phyloP scores from a whole-genome alignment of 2,329 filamentous ascomycete genomes.

The Lachnellula suecica region DNA sequence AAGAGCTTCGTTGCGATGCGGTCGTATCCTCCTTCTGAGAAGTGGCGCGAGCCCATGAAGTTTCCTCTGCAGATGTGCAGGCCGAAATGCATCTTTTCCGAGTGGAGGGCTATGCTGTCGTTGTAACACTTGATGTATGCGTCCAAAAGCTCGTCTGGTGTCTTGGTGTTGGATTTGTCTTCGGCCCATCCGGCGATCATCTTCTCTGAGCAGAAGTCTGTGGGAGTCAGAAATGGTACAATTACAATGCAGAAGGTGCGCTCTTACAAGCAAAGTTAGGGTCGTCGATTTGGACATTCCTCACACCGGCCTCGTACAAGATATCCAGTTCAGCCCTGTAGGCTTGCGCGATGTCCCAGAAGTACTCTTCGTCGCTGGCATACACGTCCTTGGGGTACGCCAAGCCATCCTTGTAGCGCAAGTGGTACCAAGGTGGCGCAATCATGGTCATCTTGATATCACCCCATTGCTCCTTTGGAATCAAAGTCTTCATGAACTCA shows the following conservation, averaged over 20 bases:
- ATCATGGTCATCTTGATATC: conserved; percentile 70
- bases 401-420: conserved; percentile 54
- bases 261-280: conserved; percentile 62
- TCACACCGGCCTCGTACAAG: conserved; percentile 53
- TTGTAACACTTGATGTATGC: conserved; percentile 79
- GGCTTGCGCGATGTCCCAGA: conserved; percentile 52
- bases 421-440: conserved; percentile 69
- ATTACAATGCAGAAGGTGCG: neutral
- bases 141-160: conserved; percentile 70
- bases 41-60: conserved; percentile 67
- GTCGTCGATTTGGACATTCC: conserved; percentile 56
- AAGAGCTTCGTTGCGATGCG: conserved; percentile 68
- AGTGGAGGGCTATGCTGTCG: conserved; percentile 62
- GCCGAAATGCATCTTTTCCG: conserved; percentile 71
- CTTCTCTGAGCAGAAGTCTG: conserved; percentile 72
- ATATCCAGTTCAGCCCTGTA: conserved; percentile 52
- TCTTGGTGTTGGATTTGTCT: conserved; percentile 55
- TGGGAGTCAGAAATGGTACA: neutral
- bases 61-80: conserved; percentile 73
- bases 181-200: conserved; percentile 69
- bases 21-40: conserved; percentile 67
- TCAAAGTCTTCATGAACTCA: conserved; percentile 57
- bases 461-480: conserved; percentile 61
- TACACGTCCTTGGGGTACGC: conserved; percentile 54
- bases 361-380: conserved; percentile 51